Evolutionary conservation across 805 yeast species (phyloP).

Genomic region (Wickerhamomyces alni): DNA sequence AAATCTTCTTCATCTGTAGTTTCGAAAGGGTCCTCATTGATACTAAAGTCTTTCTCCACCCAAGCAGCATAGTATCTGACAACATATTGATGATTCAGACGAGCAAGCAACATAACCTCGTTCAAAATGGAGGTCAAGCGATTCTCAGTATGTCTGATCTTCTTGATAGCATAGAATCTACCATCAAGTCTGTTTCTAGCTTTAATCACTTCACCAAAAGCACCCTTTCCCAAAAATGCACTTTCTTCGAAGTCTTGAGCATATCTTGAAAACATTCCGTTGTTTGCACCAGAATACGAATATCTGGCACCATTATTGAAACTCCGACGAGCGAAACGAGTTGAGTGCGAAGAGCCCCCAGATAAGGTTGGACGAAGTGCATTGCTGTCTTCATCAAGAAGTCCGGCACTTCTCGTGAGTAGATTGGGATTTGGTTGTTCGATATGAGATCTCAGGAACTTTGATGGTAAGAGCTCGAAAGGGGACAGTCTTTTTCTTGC

Average conservation of each 20-base stretch:
- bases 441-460: slow-evolving; percentile 74
- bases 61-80: slow-evolving; percentile 97
- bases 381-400: slow-evolving; percentile 14
- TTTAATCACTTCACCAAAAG: slow-evolving; percentile 97
- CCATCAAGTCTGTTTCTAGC: slow-evolving; percentile 93
- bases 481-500: slow-evolving; percentile 75
- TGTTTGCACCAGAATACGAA: slow-evolving; percentile 25
- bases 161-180: slow-evolving; percentile 89
- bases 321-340: slow-evolving; percentile 29
- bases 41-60: slow-evolving; percentile 67
- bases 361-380: slow-evolving; percentile 23
- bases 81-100: slow-evolving; percentile 91
- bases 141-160: slow-evolving; percentile 76
- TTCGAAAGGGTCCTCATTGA: slow-evolving; percentile 28
- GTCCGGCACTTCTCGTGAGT: slow-evolving; percentile 3
- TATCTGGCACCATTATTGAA: slow-evolving; percentile 33
- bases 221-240: slow-evolving; percentile 88
- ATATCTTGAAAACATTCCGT: slow-evolving; percentile 54
- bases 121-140: slow-evolving; percentile 75
- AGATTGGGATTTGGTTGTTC: slow-evolving; percentile 28
- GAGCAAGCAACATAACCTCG: slow-evolving; percentile 87
- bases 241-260: slow-evolving; percentile 93
- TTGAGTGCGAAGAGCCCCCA: slow-evolving; percentile 16
- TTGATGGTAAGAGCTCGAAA: slow-evolving; percentile 75
- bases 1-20: slow-evolving; percentile 27